Evolutionary conservation across 2,329 filamentous ascomycete genomes (phyloP).

Genomic region (Neofusicoccum cordaticola): DNA sequence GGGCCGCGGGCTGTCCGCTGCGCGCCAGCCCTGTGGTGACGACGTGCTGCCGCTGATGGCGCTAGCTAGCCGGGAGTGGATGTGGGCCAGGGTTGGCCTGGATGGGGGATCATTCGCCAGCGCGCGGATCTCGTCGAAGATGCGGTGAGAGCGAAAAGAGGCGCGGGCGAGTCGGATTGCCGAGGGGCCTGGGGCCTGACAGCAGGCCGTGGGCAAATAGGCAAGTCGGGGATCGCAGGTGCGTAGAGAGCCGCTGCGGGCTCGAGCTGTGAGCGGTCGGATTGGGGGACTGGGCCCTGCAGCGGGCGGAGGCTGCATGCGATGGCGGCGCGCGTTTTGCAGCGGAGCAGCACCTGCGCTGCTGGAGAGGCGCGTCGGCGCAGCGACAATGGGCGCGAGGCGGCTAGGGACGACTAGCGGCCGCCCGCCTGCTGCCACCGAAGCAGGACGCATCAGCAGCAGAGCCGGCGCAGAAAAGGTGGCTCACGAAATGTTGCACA

Average conservation of each 20-base stretch:
- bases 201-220: background rate
- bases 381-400: too few species aligned
- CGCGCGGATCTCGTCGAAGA: background rate
- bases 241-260: background rate
- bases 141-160: background rate
- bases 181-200: background rate
- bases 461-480: background rate
- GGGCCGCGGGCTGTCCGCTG: background rate
- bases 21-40: background rate
- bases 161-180: background rate
- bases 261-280: constrained; percentile 8
- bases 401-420: background rate
- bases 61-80: background rate
- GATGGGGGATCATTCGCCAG: constrained; percentile 3
- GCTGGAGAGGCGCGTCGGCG: background rate
- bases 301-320: constrained; percentile 1
- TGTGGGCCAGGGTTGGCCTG: background rate
- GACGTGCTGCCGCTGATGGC: background rate
- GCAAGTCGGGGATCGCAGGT: constrained; percentile 2
- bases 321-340: background rate
- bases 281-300: background rate
- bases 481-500: background rate
- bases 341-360: background rate
- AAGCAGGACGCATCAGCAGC: background rate
- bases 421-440: background rate